These are phyloP conservation scores for Zizania latifolia DNA, from an alignment of 176 grass and related monocot genomes.

Conservation along the genomic window DNA sequence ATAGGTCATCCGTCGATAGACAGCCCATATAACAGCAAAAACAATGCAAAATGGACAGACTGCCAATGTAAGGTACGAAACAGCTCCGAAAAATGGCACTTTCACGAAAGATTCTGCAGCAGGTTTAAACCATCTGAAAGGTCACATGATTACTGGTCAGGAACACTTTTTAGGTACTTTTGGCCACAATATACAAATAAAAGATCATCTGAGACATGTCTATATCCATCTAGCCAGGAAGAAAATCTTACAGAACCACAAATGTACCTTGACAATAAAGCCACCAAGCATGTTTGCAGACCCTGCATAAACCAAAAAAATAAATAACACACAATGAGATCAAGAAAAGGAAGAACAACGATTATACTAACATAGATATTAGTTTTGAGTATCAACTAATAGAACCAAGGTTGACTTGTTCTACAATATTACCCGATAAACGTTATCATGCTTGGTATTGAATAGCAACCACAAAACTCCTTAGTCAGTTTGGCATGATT, in stretches of 20 bases:
- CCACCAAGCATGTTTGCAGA: conserved; percentile 94
- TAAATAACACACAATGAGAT: conserved; percentile 20
- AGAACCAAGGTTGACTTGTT: background rate
- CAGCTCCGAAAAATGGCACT: conserved; percentile 82
- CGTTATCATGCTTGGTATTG: conserved; percentile 10
- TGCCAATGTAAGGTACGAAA: conserved; percentile 80
- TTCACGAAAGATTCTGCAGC: conserved; percentile 75
- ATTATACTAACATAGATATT: background rate
- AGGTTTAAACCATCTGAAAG: conserved; percentile 91
- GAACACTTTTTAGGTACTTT: background rate
- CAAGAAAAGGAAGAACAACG: background rate
- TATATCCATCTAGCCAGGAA: conserved; percentile 20
- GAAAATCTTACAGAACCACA: conserved; percentile 5
- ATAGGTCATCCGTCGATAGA: conserved; percentile 49
- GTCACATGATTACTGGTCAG: conserved; percentile 11
- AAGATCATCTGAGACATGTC: background rate
- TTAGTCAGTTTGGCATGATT: background rate
- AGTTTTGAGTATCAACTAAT: background rate
- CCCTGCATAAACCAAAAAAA: conserved; percentile 53
- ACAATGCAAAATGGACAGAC: conserved; percentile 80
- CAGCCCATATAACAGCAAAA: conserved; percentile 79
- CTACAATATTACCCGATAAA: background rate
- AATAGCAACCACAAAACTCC: background rate
- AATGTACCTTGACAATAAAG: conserved; percentile 85
- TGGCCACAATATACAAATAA: background rate